These are phyloP conservation scores for Austroboletus novae-zelandiae DNA, from an alignment of 1,284 basidiomycete genomes.

Conservation along the genomic window DNA sequence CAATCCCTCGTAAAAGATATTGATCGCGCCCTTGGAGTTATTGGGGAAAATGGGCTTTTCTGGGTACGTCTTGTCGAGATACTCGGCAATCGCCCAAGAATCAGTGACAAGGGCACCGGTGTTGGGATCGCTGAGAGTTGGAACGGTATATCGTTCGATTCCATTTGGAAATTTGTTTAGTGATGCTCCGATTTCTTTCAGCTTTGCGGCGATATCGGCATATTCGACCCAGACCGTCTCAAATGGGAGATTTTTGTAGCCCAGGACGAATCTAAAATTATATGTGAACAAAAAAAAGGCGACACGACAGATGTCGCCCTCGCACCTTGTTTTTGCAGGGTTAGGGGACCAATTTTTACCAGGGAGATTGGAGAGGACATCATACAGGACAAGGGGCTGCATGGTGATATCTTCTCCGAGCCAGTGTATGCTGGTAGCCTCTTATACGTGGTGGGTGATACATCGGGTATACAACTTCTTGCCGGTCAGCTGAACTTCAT, in stretches of 20 bases:
- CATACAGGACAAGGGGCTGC: too few relatives aligned
- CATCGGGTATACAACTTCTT: too few relatives aligned
- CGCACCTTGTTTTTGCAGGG: slow-evolving; percentile 23
- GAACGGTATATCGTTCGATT: slow-evolving; percentile 29
- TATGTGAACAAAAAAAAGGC: neutral
- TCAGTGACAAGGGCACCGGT: slow-evolving; percentile 35
- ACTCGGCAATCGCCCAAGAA: slow-evolving; percentile 39
- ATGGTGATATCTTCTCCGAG: too few relatives aligned
- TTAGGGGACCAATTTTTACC: slow-evolving; percentile 23
- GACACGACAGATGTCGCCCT: neutral
- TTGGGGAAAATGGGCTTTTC: slow-evolving; percentile 39
- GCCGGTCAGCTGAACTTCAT: too few relatives aligned
- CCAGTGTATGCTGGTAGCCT: too few relatives aligned
- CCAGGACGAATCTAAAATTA: slow-evolving; percentile 22
- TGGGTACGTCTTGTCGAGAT: slow-evolving; percentile 45
- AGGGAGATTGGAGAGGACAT: slow-evolving; percentile 14
- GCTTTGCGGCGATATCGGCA: slow-evolving; percentile 27
- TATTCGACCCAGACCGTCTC: slow-evolving; percentile 30
- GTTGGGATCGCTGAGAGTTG: slow-evolving; percentile 33
- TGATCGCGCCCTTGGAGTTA: slow-evolving; percentile 32
- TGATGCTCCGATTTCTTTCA: slow-evolving; percentile 29
- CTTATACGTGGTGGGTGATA: too few relatives aligned
- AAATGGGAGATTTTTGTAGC: slow-evolving; percentile 33
- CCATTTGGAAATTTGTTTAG: slow-evolving; percentile 17
- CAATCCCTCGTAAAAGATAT: slow-evolving; percentile 26